Base-by-base conservation (phyloP, 2,329 filamentous ascomycete species). In the Scortechinia acanthostroma region DNA sequence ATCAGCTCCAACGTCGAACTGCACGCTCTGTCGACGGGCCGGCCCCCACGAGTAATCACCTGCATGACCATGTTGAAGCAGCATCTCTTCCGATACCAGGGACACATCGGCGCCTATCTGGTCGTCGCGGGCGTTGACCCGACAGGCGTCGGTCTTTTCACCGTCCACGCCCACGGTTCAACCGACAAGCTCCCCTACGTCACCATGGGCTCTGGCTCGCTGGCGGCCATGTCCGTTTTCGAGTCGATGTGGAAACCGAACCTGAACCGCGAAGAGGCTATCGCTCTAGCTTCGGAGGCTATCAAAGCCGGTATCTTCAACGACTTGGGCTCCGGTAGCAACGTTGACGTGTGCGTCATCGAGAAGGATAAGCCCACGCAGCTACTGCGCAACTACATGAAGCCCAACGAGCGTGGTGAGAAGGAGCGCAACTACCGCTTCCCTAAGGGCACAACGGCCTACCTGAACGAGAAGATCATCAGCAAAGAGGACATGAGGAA, bases 61-160 rank as follows among this genome's bases (percentile, higher is more conserved):
- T 95, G 91, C 76, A 98, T 98, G 93, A 98, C 93, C 44, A 85
- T 98, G 75, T 84, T 98, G 53, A 98, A 98, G 77, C 93, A 98
- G 72, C 93, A 98, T 67, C 87, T 98, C 51, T 98, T 98, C 86
- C 84, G 88, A 57, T 88, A 98, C 76, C 93, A 98, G 67, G 93
- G 93, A 55, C 80, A 98, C 72, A 95, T 98, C 55, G 93, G 94
- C 55, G 93, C 93, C 52, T 98, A 98, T 69, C 84, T 98, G 47
- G 93, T 98, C 53, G 88, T 98, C 47, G 93, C 93, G 28, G 93
- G 93, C 53, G 91, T 94, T 60, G 93, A 98, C 64, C 91, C 94
- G 23, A 98, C 93, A 1, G 93, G 93, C 58, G 82, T 86, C 42
- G 90, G 95, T 58, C 84, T 98, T 50, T 98, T 95, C 76, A 98